phyloP scores from a whole-genome alignment of 2,329 filamentous ascomycete genomes.

The Xylariaceae sp. region DNA sequence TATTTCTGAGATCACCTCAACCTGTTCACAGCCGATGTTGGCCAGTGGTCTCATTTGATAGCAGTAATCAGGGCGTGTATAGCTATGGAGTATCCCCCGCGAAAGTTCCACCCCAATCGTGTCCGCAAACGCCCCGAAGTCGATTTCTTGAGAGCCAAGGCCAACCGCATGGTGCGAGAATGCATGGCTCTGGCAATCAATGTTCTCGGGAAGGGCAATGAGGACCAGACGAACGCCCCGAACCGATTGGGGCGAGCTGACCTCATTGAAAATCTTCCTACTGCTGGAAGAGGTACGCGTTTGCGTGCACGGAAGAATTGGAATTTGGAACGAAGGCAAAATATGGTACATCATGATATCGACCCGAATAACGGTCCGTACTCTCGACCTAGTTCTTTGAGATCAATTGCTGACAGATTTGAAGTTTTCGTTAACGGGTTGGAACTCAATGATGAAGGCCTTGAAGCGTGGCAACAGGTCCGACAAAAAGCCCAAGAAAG shows the following conservation, averaged over 20 bases:
- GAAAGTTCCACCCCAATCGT: conserved; percentile 21
- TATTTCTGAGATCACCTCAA: conserved; percentile 1
- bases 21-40: not conserved
- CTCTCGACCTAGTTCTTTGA: not conserved
- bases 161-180: conserved; percentile 1
- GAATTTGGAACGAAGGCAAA: conserved; percentile 23
- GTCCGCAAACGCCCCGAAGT: not conserved
- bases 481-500: not conserved
- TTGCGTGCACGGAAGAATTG: not conserved
- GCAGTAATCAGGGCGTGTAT: conserved; percentile 24
- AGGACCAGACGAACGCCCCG: not conserved
- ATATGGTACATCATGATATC: conserved; percentile 27
- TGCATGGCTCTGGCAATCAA: conserved; percentile 1
- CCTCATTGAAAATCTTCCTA: conserved; percentile 20
- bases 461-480: conserved; percentile 1
- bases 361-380: conserved; percentile 26
- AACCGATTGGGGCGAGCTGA: conserved; percentile 4
- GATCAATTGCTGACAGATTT: not conserved
- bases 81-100: conserved; percentile 26
- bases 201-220: not conserved
- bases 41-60: not conserved
- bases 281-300: not conserved
- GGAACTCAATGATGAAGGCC: conserved; percentile 6
- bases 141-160: too few relatives aligned
- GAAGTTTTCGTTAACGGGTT: conserved; percentile 23